A percentile compares a stretch with the other conserved stretches of the same genome.
phyloP scores from a whole-genome alignment of 2,329 filamentous ascomycete genomes.

The Alternaria dauci region DNA sequence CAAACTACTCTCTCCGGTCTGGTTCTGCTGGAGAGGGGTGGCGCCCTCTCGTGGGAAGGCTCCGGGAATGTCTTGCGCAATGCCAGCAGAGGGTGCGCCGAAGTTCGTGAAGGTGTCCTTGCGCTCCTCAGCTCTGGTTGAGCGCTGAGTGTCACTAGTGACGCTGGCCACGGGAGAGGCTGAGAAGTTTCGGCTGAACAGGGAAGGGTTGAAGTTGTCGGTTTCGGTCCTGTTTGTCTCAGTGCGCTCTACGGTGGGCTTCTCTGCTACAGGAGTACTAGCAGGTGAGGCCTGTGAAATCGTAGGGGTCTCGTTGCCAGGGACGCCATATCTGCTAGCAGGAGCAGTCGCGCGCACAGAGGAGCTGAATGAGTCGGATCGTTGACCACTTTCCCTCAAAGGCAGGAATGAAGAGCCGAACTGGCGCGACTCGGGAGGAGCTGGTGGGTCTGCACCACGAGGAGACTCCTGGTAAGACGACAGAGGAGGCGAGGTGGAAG shows the following conservation, averaged over 20 bases:
- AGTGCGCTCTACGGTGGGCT: slow-evolving; percentile 44
- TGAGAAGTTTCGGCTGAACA: slow-evolving; percentile 50
- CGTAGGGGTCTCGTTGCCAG: slow-evolving; percentile 59
- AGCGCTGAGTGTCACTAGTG: slow-evolving; percentile 50
- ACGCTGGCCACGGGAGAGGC: slow-evolving; percentile 52
- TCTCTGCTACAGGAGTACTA: slow-evolving; percentile 64
- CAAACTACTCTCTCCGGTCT: slow-evolving; percentile 58
- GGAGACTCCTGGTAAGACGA: slow-evolving; percentile 63
- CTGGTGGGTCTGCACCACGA: slow-evolving; percentile 65
- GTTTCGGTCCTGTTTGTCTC: slow-evolving; percentile 48
- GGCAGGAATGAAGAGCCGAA: slow-evolving; percentile 80
- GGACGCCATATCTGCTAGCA: slow-evolving; percentile 66
- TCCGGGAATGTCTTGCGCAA: slow-evolving; percentile 53
- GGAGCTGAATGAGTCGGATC: slow-evolving; percentile 74
- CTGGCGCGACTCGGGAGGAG: slow-evolving; percentile 77
- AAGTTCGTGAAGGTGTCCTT: slow-evolving; percentile 53
- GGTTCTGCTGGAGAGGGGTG: slow-evolving; percentile 58
- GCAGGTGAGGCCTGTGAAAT: slow-evolving; percentile 52
- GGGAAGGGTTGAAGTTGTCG: slow-evolving; percentile 46
- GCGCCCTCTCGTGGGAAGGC: slow-evolving; percentile 56
- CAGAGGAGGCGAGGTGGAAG: slow-evolving; percentile 69
- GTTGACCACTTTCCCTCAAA: slow-evolving; percentile 64
- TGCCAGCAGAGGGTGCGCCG: slow-evolving; percentile 41
- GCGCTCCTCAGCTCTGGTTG: slow-evolving; percentile 48
- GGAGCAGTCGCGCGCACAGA: slow-evolving; percentile 81